A percentile compares a stretch with the other conserved stretches of the same genome.
phyloP scores from a whole-genome alignment of 2,329 filamentous ascomycete genomes.

The Pseudopithomyces chartarum region DNA sequence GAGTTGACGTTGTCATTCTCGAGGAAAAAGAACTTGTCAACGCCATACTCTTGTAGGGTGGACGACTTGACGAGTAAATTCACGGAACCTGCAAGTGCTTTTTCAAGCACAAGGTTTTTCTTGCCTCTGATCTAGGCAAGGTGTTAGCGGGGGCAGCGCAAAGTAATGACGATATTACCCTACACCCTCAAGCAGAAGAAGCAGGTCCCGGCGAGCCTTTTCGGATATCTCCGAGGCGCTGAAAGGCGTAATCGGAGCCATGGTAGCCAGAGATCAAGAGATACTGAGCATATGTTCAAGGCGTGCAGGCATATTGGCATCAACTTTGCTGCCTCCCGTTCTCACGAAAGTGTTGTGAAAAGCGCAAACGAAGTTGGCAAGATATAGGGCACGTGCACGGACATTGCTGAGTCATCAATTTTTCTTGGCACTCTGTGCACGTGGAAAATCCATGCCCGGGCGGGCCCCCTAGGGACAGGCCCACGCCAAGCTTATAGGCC shows the following conservation, averaged over 20 bases:
- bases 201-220: constrained; percentile 84
- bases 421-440: neutral
- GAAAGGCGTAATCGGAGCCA: constrained; percentile 73
- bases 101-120: constrained; percentile 96
- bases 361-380: neutral
- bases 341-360: constrained; percentile 2
- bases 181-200: constrained; percentile 93
- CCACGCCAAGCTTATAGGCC: no score
- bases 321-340: constrained; percentile 10
- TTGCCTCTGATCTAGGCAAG: constrained; percentile 84
- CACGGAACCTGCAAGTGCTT: constrained; percentile 84
- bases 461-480: no score
- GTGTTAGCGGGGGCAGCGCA: constrained; percentile 38
- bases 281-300: neutral
- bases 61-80: constrained; percentile 94
- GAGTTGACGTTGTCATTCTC: constrained; percentile 96
- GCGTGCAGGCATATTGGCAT: constrained; percentile 9
- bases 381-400: neutral
- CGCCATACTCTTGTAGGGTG: constrained; percentile 93
- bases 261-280: constrained; percentile 36
- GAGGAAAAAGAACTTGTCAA: constrained; percentile 95
- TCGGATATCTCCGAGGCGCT: constrained; percentile 77
- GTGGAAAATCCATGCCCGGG: neutral
- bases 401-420: constrained; percentile 7
- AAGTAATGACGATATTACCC: constrained; percentile 57